Evolutionary conservation across 495 filamentous ascomycete species (phyloP).

Genomic region (Endocarpon pusillum): DNA sequence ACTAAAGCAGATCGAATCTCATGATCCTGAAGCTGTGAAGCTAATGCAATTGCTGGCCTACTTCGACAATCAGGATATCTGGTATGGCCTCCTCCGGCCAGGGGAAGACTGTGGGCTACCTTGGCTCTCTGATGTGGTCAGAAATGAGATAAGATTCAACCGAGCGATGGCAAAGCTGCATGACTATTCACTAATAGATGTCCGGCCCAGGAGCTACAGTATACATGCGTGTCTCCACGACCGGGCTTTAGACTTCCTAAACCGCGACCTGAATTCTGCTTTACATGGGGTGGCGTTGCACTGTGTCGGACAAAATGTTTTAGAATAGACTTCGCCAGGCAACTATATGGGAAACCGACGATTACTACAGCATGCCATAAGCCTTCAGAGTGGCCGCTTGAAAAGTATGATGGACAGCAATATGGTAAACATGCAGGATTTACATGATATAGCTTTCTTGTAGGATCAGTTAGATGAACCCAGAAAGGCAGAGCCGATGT

Average conservation of each 20-base stretch:
- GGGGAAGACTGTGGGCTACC: constrained; percentile 3
- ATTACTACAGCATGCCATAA: too few species aligned
- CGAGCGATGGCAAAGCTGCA: constrained; percentile 8
- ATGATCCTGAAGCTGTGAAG: constrained; percentile 14
- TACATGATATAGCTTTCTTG: too few species aligned
- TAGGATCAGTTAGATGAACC: too few species aligned
- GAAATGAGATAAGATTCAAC: constrained; percentile 12
- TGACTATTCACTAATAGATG: constrained; percentile 15
- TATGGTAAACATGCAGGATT: too few species aligned
- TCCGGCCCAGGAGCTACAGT: constrained; percentile 18
- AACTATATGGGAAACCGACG: too few species aligned
- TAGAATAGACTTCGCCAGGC: too few species aligned
- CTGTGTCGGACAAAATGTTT: too few species aligned
- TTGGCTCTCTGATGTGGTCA: constrained; percentile 8
- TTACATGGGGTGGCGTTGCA: constrained; percentile 11
- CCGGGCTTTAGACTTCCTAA: constrained; percentile 19
- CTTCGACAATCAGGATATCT: constrained; percentile 17
- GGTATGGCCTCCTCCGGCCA: constrained; percentile 11
- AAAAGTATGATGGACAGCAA: too few species aligned
- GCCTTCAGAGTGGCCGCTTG: too few species aligned
- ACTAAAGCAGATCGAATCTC: constrained; percentile 12
- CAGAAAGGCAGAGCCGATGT: too few species aligned
- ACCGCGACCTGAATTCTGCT: constrained; percentile 11
- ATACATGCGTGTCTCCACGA: constrained; percentile 23
- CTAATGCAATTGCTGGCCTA: constrained; percentile 20